Conservation (phyloP, 495 filamentous ascomycete genomes). For the Lichenothelia convexa region DNA sequence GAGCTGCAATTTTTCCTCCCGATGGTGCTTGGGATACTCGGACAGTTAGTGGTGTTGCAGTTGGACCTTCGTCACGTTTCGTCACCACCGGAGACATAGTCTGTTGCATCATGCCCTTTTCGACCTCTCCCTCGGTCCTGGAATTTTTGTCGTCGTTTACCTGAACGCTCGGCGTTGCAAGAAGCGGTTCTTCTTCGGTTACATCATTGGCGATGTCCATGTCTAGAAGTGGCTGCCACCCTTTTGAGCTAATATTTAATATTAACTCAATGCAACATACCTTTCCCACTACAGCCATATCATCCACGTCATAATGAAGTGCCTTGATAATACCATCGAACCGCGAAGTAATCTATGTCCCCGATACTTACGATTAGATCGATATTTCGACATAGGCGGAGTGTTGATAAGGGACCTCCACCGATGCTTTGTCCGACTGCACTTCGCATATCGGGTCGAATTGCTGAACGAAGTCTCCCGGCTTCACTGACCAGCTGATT, state of each 20-base stretch:
- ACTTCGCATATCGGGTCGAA: slow-evolving; percentile 97
- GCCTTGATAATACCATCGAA: slow-evolving; percentile 94
- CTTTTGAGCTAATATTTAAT: neutral
- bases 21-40: too few species aligned
- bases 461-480: slow-evolving; percentile 86
- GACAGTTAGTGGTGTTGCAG: too few species aligned
- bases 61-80: neutral
- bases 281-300: slow-evolving; percentile 83
- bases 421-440: slow-evolving; percentile 91
- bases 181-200: slow-evolving; percentile 33
- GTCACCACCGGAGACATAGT: too few species aligned
- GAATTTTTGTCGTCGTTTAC: too few species aligned
- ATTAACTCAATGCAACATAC: slow-evolving; percentile 3
- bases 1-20: slow-evolving; percentile 36
- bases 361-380: too few species aligned
- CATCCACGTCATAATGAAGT: slow-evolving; percentile 84
- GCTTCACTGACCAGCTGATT: slow-evolving; percentile 98
- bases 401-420: slow-evolving; percentile 48
- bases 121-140: too few species aligned
- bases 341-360: slow-evolving; percentile 68
- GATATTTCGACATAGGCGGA: too few species aligned
- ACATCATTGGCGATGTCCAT: slow-evolving; percentile 52
- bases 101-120: too few species aligned
- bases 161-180: too few species aligned
- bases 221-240: slow-evolving; percentile 45